Conservation (phyloP, 2,329 filamentous ascomycete species). For the Grosmannia huntii region DNA sequence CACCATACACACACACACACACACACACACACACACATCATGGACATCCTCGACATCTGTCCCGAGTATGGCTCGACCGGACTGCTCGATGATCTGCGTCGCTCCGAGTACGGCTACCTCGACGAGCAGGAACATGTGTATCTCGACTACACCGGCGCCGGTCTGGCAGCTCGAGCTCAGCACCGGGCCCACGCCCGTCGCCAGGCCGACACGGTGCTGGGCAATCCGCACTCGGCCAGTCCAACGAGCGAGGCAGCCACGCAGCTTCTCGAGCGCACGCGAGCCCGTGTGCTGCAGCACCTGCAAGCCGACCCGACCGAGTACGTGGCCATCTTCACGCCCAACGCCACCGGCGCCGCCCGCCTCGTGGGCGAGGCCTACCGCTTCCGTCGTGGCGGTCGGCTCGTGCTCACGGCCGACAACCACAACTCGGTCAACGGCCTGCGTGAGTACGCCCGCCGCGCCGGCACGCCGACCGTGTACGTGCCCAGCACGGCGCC, state of each 20-base stretch:
- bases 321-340: slow-evolving; percentile 27
- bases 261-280: slow-evolving; percentile 18
- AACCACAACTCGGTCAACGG: slow-evolving; percentile 31
- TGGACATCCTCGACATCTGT: slow-evolving; percentile 13
- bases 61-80: slow-evolving; percentile 22
- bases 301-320: slow-evolving; percentile 23
- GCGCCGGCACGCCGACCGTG: slow-evolving; percentile 13
- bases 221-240: slow-evolving; percentile 28
- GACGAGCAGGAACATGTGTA: slow-evolving; percentile 26
- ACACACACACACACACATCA: not conserved
- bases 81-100: slow-evolving; percentile 19
- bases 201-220: slow-evolving; percentile 18
- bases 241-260: slow-evolving; percentile 24
- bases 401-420: slow-evolving; percentile 24
- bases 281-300: slow-evolving; percentile 20
- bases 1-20: not conserved
- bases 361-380: slow-evolving; percentile 27
- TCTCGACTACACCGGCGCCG: slow-evolving; percentile 27
- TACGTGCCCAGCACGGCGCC: slow-evolving; percentile 19
- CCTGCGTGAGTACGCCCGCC: slow-evolving; percentile 22
- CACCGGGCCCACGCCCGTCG: slow-evolving; percentile 19
- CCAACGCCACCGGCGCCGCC: slow-evolving; percentile 26
- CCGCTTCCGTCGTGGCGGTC: slow-evolving; percentile 15
- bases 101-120: slow-evolving; percentile 23
- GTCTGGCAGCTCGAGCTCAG: slow-evolving; percentile 22